Conservation (phyloP, 2,329 filamentous ascomycete species). For the Zalaria obscura region DNA sequence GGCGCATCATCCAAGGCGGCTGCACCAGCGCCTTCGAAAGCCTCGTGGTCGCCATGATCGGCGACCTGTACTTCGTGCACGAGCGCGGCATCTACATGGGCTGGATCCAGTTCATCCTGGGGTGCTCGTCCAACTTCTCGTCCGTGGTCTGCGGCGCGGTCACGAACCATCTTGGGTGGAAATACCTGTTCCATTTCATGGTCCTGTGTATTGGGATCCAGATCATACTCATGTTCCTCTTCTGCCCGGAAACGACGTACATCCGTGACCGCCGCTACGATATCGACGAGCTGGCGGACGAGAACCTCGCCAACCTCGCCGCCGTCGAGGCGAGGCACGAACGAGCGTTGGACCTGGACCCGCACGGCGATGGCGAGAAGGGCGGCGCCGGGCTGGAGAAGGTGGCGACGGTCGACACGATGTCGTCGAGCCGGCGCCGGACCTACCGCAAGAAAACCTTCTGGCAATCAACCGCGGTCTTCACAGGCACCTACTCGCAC, state of each 20-base stretch:
- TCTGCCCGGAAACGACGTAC: constrained; percentile 39
- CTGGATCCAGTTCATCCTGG: constrained; percentile 21
- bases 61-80: constrained; percentile 22
- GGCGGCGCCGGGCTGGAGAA: background rate
- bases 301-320: constrained; percentile 4
- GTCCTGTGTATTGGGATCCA: constrained; percentile 31
- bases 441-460: constrained; percentile 19
- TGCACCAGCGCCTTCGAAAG: constrained; percentile 20
- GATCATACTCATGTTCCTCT: constrained; percentile 29
- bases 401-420: constrained; percentile 1
- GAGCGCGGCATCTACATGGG: constrained; percentile 20
- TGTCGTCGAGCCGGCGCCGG: background rate
- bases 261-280: constrained; percentile 20
- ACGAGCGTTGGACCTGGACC: background rate
- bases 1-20: constrained; percentile 18
- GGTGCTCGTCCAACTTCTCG: constrained; percentile 20
- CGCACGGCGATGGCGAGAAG: background rate
- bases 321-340: constrained; percentile 2
- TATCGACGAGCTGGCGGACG: constrained; percentile 5
- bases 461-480: constrained; percentile 20
- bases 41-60: constrained; percentile 20
- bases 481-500: constrained; percentile 23
- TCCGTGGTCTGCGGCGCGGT: constrained; percentile 23
- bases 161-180: constrained; percentile 20
- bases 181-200: constrained; percentile 32